Conservation (phyloP, 2,329 filamentous ascomycete species). For the Trichoderma lentiforme region DNA sequence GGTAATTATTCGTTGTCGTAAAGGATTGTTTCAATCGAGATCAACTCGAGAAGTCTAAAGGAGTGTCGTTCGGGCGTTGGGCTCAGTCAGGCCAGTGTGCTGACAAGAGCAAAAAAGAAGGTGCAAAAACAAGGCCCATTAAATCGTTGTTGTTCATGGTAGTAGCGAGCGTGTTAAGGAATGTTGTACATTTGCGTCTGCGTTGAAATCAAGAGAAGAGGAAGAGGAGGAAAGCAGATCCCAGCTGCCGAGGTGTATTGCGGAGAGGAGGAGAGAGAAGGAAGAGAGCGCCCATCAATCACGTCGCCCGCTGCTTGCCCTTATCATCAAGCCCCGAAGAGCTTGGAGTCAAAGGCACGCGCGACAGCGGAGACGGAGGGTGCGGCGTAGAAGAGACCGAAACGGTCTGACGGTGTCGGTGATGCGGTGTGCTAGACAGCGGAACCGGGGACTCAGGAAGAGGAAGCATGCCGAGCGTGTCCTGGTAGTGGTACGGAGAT, state of each 20-base stretch:
- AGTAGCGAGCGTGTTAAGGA: slow-evolving; percentile 38
- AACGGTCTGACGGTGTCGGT: slow-evolving; percentile 39
- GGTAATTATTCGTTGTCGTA: slow-evolving; percentile 19
- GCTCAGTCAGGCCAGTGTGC: slow-evolving; percentile 14
- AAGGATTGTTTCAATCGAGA: slow-evolving; percentile 32
- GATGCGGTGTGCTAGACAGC: slow-evolving; percentile 32
- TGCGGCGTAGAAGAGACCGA: slow-evolving; percentile 36
- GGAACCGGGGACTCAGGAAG: slow-evolving; percentile 45
- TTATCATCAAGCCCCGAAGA: slow-evolving; percentile 22
- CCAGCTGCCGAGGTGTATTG: slow-evolving; percentile 7
- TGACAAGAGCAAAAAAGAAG: not conserved
- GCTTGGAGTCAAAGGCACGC: slow-evolving; percentile 30
- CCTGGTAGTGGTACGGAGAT: slow-evolving; percentile 45
- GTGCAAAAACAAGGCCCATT: slow-evolving; percentile 6
- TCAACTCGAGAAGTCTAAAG: slow-evolving; percentile 27
- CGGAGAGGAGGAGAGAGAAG: not conserved
- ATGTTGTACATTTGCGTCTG: slow-evolving; percentile 37
- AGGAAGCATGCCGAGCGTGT: slow-evolving; percentile 43
- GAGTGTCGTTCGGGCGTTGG: slow-evolving; percentile 24
- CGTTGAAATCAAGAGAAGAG: slow-evolving; percentile 25
- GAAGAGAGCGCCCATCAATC: slow-evolving; percentile 10
- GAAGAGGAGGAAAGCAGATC: slow-evolving; percentile 20
- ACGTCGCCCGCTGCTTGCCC: slow-evolving; percentile 34
- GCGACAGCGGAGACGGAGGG: slow-evolving; percentile 35
- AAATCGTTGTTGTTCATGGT: slow-evolving; percentile 1